phyloP scores from a whole-genome alignment of 768 basidiomycete species.

The Lactifluus hygrophoroides region DNA sequence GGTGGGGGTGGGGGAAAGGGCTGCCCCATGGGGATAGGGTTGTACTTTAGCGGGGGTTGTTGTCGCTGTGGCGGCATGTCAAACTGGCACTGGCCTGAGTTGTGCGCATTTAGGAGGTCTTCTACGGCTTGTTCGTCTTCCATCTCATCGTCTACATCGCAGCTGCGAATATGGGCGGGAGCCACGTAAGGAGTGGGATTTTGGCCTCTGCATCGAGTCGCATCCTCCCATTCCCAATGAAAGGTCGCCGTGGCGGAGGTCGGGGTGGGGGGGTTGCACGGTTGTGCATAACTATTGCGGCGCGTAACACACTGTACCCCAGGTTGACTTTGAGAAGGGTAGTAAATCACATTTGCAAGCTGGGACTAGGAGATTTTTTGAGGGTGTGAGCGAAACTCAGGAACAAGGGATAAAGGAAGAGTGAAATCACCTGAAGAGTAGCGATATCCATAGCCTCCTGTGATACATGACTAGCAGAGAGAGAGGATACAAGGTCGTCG shows the following conservation, averaged over 20 bases:
- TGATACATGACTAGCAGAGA: constrained; percentile 41
- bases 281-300: constrained; percentile 31
- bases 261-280: constrained; percentile 34
- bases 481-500: constrained; percentile 44
- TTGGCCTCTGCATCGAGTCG: background rate
- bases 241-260: constrained; percentile 27
- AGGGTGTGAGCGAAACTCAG: background rate
- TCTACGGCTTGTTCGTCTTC: constrained; percentile 39
- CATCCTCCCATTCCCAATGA: constrained; percentile 25
- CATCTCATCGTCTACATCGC: constrained; percentile 31
- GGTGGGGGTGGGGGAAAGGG: constrained; percentile 12
- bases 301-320: constrained; percentile 23
- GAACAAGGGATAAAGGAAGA: constrained; percentile 20
- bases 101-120: constrained; percentile 33
- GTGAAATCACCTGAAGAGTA: constrained; percentile 34
- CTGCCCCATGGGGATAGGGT: constrained; percentile 1
- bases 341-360: constrained; percentile 37
- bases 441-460: constrained; percentile 46
- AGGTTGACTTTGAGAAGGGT: constrained; percentile 26
- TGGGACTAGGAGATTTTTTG: constrained; percentile 31
- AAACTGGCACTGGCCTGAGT: constrained; percentile 21
- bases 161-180: constrained; percentile 22
- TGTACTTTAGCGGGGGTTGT: constrained; percentile 10
- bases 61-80: constrained; percentile 6
- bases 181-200: constrained; percentile 3